Evolutionary conservation across 345 rosid genomes (phyloP).

Genomic region (Dovyalis caffra): DNA sequence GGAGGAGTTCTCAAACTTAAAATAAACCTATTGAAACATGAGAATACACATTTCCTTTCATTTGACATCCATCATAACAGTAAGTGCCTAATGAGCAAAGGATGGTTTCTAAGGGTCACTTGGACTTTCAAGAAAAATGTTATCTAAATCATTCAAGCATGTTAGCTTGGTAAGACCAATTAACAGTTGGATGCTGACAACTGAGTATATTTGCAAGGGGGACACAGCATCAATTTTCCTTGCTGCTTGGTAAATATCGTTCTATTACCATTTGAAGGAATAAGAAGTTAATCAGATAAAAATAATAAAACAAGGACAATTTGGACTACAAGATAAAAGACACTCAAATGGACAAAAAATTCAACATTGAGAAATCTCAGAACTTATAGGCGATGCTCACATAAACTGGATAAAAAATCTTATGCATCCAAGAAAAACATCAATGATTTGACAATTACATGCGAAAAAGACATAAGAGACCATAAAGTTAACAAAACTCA

Average conservation of each 20-base stretch:
- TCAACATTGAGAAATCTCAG: neutral
- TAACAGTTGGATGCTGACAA: neutral
- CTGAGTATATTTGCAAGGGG: neutral
- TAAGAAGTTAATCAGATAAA: neutral
- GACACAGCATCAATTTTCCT: neutral
- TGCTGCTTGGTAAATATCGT: neutral
- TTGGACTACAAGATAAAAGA: neutral
- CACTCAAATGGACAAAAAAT: neutral
- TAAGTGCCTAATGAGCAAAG: neutral
- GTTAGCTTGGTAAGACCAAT: neutral
- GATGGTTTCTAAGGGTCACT: neutral
- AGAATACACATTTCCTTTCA: neutral
- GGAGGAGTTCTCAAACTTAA: neutral
- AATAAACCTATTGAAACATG: neutral
- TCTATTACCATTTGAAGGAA: neutral
- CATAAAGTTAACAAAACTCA: slow-evolving; percentile 33
- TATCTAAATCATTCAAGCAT: neutral
- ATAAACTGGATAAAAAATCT: neutral
- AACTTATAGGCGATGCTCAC: neutral
- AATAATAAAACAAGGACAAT: neutral
- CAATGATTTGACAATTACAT: neutral
- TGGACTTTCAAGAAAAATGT: neutral
- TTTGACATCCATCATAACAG: neutral
- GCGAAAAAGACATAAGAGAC: neutral
- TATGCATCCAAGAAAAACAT: neutral